Evolutionary conservation across 495 filamentous ascomycete genomes (phyloP), one percentile per base, ranked within the genome.

Genomic region (Hypoxylon trugodes): DNA sequence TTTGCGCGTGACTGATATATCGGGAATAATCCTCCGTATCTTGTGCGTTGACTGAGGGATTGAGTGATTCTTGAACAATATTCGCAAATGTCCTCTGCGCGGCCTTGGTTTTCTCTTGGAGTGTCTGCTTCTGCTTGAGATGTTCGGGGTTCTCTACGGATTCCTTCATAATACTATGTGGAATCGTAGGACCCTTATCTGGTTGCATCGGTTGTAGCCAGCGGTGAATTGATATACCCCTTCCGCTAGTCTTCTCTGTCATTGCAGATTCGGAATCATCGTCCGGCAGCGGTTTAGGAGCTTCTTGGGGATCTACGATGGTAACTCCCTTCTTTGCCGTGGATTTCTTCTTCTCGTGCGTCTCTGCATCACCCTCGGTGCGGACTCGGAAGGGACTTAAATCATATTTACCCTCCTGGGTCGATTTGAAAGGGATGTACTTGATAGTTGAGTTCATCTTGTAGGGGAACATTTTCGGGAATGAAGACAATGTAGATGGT

Each of bases 1-100:
- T 92, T 24, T 94, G 87, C 6, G 95, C 94, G 73, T 98, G 95
- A 46, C 86, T 86, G 73, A 98, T 87, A 75, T 98, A 97, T n/a
- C 89, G 85, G 25, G 87, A 78, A 74, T 98, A 98, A 69, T 97
- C 95, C 18, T 89, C 88, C 4, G 87, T 84, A 73, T 98, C 96
- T 24, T 81, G 81, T 4, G 77, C 64, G 12, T 83, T 87, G 56
- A 97, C 91, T 8, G 84, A 84, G 7, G 93, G 93, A 66, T 92
- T 89, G 18, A 97, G 81, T 8, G 88, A 90, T 68, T 91, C 88
- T 19, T 84, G 77, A 15, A 95, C 87, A 25, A 96, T 84, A 68
- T 96, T 89, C n/a, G 87, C 86, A 35, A 97, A 86, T 0, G 93
- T 94, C 89, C 89, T 90, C 69, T 95, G 91, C 2, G 89, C 87